Base-by-base conservation (phyloP, 345 rosid genomes). In the Boechera stricta region DNA sequence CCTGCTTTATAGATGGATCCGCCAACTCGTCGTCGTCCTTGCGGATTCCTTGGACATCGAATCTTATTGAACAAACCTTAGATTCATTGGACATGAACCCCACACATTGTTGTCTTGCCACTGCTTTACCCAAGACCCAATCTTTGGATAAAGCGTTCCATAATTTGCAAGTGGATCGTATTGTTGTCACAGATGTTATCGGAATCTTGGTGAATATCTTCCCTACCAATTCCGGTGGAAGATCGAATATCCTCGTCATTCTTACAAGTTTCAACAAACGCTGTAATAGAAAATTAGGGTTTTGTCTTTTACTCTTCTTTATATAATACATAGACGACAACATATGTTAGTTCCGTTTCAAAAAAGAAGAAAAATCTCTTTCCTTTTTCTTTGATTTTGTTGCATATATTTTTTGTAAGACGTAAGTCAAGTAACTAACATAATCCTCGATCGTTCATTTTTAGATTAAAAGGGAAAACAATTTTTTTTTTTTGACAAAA, bases 81-180 rank as follows among this genome's bases (percentile, higher is more conserved):
- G 7, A 28, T 5, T 53, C 7, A 6, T 10, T 26, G 3, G 33
- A 18, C 59, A 54, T 26, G n/a, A 54, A 26, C 59, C 59, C 33
- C 6, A 26, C 6, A 53, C 11, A 26, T 33, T 26, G 58, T 7
- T 53, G 51, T 8, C 18, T 45, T 45, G 51, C 21, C 3, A 2
- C 33, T 53, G 47, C n/a, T 53, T 26, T 11, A 11, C 59, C 59
- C 33, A 54, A 54, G 28, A 54, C 5, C 33, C n/a, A 54, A 1
- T 26, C 32, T 26, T 28, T 54, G 33, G 59, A 1, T 54, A 26
- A 54, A 54, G 59, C 6, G 1, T 54, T 29, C 59, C 59, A 54
- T 54, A 54, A 5, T 54, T 54, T 54, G 59, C 59, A 54, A 54
- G 59, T 28, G 33, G 35, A 54, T 54, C 59, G 59, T 7, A 54